Evolutionary conservation across 2,329 filamentous ascomycete species (phyloP).

Genomic region (Magnaporthiopsis incrustans): DNA sequence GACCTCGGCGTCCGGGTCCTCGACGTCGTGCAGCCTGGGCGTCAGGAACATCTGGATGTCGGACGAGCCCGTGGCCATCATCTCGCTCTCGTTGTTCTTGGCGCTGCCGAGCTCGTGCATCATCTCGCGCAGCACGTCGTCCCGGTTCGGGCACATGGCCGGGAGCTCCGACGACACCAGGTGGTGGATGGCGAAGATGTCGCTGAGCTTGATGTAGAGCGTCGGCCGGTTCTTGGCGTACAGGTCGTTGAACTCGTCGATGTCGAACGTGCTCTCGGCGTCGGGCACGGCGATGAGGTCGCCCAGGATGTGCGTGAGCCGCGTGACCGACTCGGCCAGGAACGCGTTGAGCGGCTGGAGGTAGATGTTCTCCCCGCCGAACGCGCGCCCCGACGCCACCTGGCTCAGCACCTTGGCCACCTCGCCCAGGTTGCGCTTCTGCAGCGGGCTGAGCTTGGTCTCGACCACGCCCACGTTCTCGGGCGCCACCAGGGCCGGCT

Average conservation of each 20-base stretch:
- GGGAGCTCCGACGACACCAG: conserved; percentile 74
- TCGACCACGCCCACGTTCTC: conserved; percentile 92
- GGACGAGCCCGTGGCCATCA: conserved; percentile 75
- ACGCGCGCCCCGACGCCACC: conserved; percentile 78
- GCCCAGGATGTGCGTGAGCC: conserved; percentile 66
- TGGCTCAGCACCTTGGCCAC: conserved; percentile 89
- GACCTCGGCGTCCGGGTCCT: conserved; percentile 86
- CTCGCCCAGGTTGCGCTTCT: conserved; percentile 86
- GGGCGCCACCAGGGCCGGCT: conserved; percentile 79
- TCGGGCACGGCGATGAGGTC: conserved; percentile 76
- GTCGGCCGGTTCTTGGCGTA: conserved; percentile 96
- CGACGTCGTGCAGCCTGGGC: conserved; percentile 79
- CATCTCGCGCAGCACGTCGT: conserved; percentile 85
- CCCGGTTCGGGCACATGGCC: conserved; percentile 67
- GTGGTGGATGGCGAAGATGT: conserved; percentile 94
- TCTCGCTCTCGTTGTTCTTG: conserved; percentile 92
- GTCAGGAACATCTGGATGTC: conserved; percentile 89
- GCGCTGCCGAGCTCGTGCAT: conserved; percentile 90
- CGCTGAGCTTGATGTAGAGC: conserved; percentile 97
- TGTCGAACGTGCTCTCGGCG: conserved; percentile 88
- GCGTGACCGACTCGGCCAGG: conserved; percentile 73
- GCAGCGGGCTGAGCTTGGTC: conserved; percentile 76
- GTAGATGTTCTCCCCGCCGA: conserved; percentile 92
- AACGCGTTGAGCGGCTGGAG: conserved; percentile 92
- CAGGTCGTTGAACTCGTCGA: conserved; percentile 97